phyloP scores from a whole-genome alignment of 2,329 filamentous ascomycete genomes.

The Furcasterigmium furcatum region DNA sequence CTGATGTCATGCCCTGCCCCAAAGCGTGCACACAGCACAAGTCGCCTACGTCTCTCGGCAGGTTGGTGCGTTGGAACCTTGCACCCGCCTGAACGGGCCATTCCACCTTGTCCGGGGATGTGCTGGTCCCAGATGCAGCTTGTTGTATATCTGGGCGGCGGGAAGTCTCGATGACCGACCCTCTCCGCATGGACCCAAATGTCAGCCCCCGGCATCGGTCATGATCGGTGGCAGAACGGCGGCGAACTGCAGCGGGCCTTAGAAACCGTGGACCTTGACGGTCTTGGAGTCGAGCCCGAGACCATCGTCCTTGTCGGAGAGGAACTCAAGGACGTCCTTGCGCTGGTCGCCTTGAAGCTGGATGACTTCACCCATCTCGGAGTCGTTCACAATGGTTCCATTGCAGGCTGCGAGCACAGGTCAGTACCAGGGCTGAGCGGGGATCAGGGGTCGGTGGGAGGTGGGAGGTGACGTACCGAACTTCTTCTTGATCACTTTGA shows the following conservation, averaged over 20 bases:
- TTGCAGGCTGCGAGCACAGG: conserved; percentile 73
- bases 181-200: conserved; percentile 6
- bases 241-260: conserved; percentile 35
- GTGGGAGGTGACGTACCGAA: conserved; percentile 61
- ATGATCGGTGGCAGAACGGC: conserved; percentile 23
- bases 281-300: conserved; percentile 92
- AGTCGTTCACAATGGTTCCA: conserved; percentile 97
- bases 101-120: too few species aligned
- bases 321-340: conserved; percentile 97
- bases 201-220: conserved; percentile 5
- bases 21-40: not conserved
- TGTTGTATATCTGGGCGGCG: not conserved
- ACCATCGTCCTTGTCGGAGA: conserved; percentile 92
- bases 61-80: not conserved
- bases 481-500: conserved; percentile 99
- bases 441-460: not conserved
- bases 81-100: too few species aligned
- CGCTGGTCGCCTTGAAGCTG: conserved; percentile 99
- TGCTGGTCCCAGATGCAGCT: not conserved
- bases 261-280: conserved; percentile 75
- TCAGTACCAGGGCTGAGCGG: too few species aligned
- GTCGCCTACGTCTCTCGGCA: not conserved
- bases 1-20: not conserved
- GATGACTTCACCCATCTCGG: conserved; percentile 98
- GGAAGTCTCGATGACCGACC: not conserved